phyloP scores from a whole-genome alignment of 129 eudicot species.

The carrot (Daucus carota) region DH1_v3.0 NC_030384.2:34381001-34381500 shows the following conservation, averaged over 20 bases:
- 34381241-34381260: constrained; percentile 65
- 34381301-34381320: constrained; percentile 84
- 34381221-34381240: constrained; percentile 69
- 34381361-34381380: constrained; percentile 26
- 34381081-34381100: not conserved
- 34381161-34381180: constrained; percentile 1
- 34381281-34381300: constrained; percentile 67
- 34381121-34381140: not conserved
- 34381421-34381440: not conserved
- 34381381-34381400: not conserved
- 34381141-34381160: not conserved
- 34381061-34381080: not conserved
- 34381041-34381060: constrained; percentile 20
- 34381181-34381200: constrained; percentile 76
- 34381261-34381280: constrained; percentile 74
- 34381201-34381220: constrained; percentile 74
- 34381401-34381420: not conserved
- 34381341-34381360: constrained; percentile 55
- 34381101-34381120: not conserved
- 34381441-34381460: constrained; percentile 30
- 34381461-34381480: constrained; percentile 51
- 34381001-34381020: not conserved
- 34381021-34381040: constrained; percentile 4
- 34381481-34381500: constrained; percentile 70
- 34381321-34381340: constrained; percentile 66